phyloP scores from a whole-genome alignment of 2,329 filamentous ascomycete genomes.

The Penicillium hordei region DNA sequence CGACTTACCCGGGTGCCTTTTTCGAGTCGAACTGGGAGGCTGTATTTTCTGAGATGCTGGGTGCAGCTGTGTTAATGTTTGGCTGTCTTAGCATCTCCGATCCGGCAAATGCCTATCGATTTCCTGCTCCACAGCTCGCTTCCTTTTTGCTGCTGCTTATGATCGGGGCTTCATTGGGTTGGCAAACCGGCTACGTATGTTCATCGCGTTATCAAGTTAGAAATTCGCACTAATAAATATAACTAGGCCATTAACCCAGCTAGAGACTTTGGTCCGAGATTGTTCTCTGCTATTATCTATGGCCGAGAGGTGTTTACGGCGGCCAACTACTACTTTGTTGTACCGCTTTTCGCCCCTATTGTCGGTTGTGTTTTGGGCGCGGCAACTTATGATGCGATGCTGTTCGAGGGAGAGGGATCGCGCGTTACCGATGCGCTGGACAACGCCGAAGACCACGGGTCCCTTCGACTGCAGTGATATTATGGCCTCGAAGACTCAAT shows the following conservation, averaged over 20 bases:
- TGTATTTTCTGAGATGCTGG: slow-evolving; percentile 31
- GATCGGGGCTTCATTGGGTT: slow-evolving; percentile 34
- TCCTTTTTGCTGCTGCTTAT: slow-evolving; percentile 29
- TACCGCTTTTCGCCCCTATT: slow-evolving; percentile 31
- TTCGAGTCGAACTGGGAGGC: slow-evolving; percentile 36
- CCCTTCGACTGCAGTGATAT: slow-evolving; percentile 24
- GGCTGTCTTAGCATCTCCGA: slow-evolving; percentile 30
- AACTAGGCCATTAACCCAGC: slow-evolving; percentile 33
- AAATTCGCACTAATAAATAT: slow-evolving; percentile 1
- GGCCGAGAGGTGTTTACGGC: slow-evolving; percentile 31
- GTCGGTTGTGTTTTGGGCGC: slow-evolving; percentile 30
- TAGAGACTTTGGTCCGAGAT: slow-evolving; percentile 31
- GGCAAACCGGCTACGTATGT: slow-evolving; percentile 38
- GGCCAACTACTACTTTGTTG: slow-evolving; percentile 31
- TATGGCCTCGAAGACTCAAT: neutral
- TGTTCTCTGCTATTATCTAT: slow-evolving; percentile 34
- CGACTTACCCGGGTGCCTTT: slow-evolving; percentile 28
- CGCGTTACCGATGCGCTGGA: slow-evolving; percentile 30
- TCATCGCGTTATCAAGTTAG: neutral
- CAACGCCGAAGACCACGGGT: slow-evolving; percentile 24
- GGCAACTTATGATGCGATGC: slow-evolving; percentile 27
- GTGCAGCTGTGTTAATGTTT: slow-evolving; percentile 33
- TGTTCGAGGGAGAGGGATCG: slow-evolving; percentile 34
- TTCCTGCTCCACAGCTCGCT: slow-evolving; percentile 29
- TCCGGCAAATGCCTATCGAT: slow-evolving; percentile 26